Conservation (phyloP, 169 alveolate species). For the Amoebophrya sp. region DNA sequence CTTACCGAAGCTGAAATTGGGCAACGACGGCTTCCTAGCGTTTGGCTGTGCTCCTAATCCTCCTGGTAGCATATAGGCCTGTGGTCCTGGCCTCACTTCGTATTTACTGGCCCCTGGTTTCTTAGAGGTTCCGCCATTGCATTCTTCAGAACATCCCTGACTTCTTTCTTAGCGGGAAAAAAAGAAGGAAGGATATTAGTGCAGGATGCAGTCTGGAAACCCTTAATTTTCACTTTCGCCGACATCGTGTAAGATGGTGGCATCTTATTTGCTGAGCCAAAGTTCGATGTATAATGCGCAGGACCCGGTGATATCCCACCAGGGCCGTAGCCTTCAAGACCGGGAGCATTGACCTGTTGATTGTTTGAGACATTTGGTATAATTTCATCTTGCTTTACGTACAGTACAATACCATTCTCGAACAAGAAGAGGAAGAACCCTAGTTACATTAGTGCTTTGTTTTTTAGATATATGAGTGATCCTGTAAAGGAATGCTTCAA, state of each 20-base stretch:
- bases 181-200: too few relatives aligned
- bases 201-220: too few relatives aligned
- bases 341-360: not conserved
- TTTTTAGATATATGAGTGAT: not conserved
- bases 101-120: not conserved
- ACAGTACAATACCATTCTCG: too few relatives aligned
- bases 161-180: too few relatives aligned
- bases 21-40: not conserved
- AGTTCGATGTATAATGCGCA: not conserved
- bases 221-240: not conserved
- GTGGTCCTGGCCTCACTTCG: conserved; percentile 10
- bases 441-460: not conserved
- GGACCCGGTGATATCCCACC: not conserved
- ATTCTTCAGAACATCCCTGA: too few relatives aligned
- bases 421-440: not conserved
- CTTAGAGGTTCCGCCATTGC: too few relatives aligned
- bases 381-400: too few relatives aligned
- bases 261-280: not conserved
- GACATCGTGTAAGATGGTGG: not conserved
- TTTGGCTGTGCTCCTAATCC: not conserved
- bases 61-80: not conserved
- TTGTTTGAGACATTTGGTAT: too few relatives aligned
- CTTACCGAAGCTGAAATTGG: not conserved
- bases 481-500: not conserved
- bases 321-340: not conserved